Evolutionary conservation across 139 green algal genomes (phyloP).

Genomic region (Volvox reticuliferus): DNA sequence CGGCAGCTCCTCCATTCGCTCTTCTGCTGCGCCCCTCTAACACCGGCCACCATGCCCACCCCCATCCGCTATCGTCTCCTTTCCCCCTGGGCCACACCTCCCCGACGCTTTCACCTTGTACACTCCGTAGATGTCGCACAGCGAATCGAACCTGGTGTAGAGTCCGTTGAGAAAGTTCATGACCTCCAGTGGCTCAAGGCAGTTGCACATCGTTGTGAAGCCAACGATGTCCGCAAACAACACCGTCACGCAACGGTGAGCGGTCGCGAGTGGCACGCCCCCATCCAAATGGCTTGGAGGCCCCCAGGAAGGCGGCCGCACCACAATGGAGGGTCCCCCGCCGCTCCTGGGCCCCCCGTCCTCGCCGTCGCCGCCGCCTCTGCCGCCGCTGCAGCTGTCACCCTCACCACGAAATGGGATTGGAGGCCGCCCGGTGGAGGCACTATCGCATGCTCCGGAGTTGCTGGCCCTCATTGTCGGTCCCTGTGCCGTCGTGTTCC

Average conservation of each 20-base stretch:
- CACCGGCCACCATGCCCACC: neutral
- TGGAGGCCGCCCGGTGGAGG: neutral
- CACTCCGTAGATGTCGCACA: conserved; percentile 57
- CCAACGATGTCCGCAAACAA: conserved; percentile 45
- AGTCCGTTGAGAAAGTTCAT: conserved; percentile 56
- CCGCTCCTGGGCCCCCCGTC: neutral
- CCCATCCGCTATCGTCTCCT: neutral
- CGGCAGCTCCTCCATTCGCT: neutral
- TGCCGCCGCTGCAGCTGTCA: neutral
- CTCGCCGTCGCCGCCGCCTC: neutral
- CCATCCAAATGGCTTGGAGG: neutral
- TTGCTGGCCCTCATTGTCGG: neutral
- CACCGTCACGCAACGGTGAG: conserved; percentile 31
- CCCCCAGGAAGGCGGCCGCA: neutral
- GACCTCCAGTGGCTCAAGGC: neutral
- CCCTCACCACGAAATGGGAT: neutral
- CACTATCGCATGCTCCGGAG: neutral
- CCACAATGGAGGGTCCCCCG: neutral
- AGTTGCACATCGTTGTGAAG: conserved; percentile 53
- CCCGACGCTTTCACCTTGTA: conserved; percentile 51
- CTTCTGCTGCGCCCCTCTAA: neutral
- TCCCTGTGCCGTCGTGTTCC: neutral
- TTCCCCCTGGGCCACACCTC: neutral
- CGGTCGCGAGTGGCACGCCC: neutral
- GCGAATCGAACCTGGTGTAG: conserved; percentile 34